phyloP scores from a whole-genome alignment of 176 grass and related monocot genomes.

The Oryza coarctata region DNA sequence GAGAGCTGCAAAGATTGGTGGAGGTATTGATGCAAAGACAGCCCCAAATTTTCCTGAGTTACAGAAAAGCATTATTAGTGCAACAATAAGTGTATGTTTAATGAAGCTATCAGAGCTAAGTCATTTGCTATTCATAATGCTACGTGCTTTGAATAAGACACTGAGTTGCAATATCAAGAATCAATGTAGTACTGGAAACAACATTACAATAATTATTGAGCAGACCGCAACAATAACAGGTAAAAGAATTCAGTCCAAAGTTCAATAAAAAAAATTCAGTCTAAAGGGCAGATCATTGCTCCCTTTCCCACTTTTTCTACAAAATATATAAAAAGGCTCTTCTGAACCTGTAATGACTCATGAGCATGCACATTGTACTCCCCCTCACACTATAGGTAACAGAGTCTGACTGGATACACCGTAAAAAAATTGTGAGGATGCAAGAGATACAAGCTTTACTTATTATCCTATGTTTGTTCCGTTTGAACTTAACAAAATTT shows the following conservation, averaged over 20 bases:
- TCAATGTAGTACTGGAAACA: neutral
- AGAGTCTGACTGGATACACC: too few species aligned
- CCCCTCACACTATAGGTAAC: too few species aligned
- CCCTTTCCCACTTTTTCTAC: too few species aligned
- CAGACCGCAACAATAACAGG: too few species aligned
- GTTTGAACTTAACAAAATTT: neutral
- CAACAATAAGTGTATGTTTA: neutral
- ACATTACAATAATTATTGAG: too few species aligned
- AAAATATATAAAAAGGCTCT: too few species aligned
- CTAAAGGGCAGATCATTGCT: too few species aligned
- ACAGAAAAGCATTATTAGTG: slow-evolving; percentile 6
- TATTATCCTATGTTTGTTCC: neutral
- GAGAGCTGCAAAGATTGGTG: slow-evolving; percentile 89
- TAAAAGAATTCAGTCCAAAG: too few species aligned
- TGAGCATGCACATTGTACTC: too few species aligned
- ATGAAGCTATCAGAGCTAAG: neutral
- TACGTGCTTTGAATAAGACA: neutral
- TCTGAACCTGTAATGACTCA: too few species aligned
- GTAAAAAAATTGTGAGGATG: neutral
- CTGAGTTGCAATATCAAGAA: neutral
- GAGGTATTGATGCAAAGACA: slow-evolving; percentile 94
- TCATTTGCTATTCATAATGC: neutral
- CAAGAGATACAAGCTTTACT: neutral
- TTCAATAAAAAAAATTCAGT: too few species aligned
- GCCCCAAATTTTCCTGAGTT: slow-evolving; percentile 97